Base-by-base conservation (phyloP, 331 rosid species). In the Quercus phellos region DNA sequence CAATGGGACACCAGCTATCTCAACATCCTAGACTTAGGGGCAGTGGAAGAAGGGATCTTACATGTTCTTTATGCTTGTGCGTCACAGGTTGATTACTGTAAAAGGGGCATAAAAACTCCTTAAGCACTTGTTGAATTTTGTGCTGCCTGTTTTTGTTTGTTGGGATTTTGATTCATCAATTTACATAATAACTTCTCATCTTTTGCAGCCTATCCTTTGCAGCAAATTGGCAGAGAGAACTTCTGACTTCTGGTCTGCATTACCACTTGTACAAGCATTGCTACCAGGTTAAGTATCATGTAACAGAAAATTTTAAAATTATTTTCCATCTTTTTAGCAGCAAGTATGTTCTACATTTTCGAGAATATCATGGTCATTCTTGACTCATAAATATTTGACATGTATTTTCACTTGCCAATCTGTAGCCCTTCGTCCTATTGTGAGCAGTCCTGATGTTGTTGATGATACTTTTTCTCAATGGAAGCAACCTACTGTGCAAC, bases 61-160 rank as follows among this genome's bases (percentile, higher is more conserved):
- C 96, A 94, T 38, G 87, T 94, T 83, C 94, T 94, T 74, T 94
- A 86, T 90, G 90, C 93, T 80, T 92, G 94, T 81, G 97, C 94
- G 21, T 89, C 97, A 43, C 98, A 94, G 97, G 98, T 94, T 88
- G 56, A 71, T 85, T 70, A 53, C 87, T 26, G 64, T 61, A 13
- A 77, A 78, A 60, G 56, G 85, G 82, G 79, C 79, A 68, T 68
- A 60, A 61, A 46, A 71, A 72, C 63, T 77, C 75, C n/a, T 59
- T 51, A 53, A 14, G 53, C 30, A 34, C 51, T 8, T 1, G 18
- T 78, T 82, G 12, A 53, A 55, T 59, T 29, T 32, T 46, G 53
- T 64, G 68, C 73, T 85, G 17, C 55, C 22, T 74, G 19, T 83
- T 53, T 58, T 55, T 59, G 21, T 77, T 74, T 80, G 80, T 72